Evolutionary conservation across 2,329 filamentous ascomycete genomes (phyloP).

Genomic region (Stromatinia cepivora): DNA sequence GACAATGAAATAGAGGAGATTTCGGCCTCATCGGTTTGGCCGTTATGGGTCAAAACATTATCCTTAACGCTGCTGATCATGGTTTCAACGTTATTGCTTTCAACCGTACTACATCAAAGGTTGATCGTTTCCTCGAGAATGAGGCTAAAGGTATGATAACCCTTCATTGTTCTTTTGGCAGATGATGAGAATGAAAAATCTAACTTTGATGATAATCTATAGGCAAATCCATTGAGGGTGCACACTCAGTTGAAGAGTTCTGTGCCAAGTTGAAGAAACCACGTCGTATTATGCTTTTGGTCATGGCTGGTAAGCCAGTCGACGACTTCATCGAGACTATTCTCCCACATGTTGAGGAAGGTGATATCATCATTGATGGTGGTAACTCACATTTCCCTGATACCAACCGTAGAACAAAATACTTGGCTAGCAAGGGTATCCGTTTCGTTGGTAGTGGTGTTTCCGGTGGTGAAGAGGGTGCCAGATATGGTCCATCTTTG

Average conservation of each 20-base stretch:
- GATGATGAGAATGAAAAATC: conserved; percentile 14
- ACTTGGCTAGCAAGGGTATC: conserved; percentile 83
- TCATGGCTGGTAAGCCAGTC: conserved; percentile 97
- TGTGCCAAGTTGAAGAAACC: conserved; percentile 95
- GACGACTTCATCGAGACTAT: conserved; percentile 99
- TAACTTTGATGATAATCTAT: conserved; percentile 20
- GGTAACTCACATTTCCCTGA: conserved; percentile 99
- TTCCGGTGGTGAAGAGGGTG: conserved; percentile 98
- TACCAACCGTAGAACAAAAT: conserved; percentile 94
- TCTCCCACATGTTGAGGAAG: conserved; percentile 76
- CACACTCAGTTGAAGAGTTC: conserved; percentile 92
- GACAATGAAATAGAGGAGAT: conserved; percentile 54
- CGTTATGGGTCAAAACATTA: conserved; percentile 88
- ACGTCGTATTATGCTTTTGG: conserved; percentile 95
- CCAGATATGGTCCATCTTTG: conserved; percentile 92
- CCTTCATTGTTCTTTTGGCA: background rate
- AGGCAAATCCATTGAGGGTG: conserved; percentile 93
- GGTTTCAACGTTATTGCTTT: conserved; percentile 97
- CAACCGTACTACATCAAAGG: conserved; percentile 98
- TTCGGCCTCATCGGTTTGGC: conserved; percentile 90
- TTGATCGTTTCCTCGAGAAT: conserved; percentile 89
- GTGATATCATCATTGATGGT: conserved; percentile 99
- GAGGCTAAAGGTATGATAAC: conserved; percentile 70
- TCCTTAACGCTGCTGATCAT: conserved; percentile 85
- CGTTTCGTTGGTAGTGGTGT: conserved; percentile 96